phyloP scores from a whole-genome alignment of 768 basidiomycete genomes.

The Mycena albidolilacea region DNA sequence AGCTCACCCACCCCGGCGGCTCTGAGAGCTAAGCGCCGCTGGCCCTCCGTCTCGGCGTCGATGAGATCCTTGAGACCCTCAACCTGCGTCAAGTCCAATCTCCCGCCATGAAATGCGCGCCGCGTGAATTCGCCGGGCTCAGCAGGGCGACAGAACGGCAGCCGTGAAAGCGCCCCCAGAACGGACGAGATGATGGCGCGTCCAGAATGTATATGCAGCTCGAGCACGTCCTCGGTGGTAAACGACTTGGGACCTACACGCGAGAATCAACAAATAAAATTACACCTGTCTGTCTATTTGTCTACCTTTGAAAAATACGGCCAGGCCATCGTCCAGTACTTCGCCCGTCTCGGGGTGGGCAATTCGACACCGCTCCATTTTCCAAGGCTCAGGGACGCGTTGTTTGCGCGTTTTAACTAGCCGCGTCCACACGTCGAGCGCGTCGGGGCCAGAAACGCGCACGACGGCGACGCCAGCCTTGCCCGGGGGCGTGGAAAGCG shows the following conservation, averaged over 20 bases:
- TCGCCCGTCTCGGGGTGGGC: constrained; percentile 74
- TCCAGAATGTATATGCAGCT: constrained; percentile 91
- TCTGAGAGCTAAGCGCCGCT: constrained; percentile 80
- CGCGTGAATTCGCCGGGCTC: constrained; percentile 92
- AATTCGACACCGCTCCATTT: constrained; percentile 78
- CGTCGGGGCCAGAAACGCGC: constrained; percentile 86
- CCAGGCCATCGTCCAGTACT: constrained; percentile 83
- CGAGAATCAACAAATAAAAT: constrained; percentile 3
- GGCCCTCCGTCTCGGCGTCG: constrained; percentile 89
- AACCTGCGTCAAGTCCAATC: constrained; percentile 90
- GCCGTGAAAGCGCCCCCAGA: constrained; percentile 70
- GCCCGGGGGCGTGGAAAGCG: constrained; percentile 89
- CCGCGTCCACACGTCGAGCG: constrained; percentile 69
- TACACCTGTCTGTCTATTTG: not conserved
- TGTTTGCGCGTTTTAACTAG: constrained; percentile 61
- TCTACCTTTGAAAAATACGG: constrained; percentile 85
- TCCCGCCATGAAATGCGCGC: constrained; percentile 84
- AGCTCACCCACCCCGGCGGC: constrained; percentile 72
- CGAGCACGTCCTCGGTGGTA: constrained; percentile 86
- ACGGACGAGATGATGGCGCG: constrained; percentile 83
- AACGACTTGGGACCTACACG: constrained; percentile 81
- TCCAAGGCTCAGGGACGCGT: constrained; percentile 69
- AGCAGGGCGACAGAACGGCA: constrained; percentile 82
- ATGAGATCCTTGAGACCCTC: constrained; percentile 91
- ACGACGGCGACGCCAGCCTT: constrained; percentile 89